Base-by-base conservation (phyloP, 1,284 basidiomycete species). In the Cutaneotrichosporon sp. region DNA sequence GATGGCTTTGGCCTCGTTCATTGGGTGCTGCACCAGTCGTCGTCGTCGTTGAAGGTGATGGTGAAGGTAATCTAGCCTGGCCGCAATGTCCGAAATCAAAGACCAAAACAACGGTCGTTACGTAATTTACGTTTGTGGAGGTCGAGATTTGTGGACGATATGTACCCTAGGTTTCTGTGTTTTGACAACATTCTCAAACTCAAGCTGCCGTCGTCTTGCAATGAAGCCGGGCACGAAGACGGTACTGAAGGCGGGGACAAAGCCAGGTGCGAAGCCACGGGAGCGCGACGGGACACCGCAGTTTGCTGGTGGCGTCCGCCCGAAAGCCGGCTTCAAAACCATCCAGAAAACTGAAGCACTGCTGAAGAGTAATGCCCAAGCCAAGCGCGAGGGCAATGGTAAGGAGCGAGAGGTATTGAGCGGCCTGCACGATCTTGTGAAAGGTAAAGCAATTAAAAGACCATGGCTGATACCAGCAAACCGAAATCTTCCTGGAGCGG, bases 401-500 rank as follows among this genome's bases (percentile, higher is more conserved):
- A 67, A 68, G 41, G 66, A 64, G 46, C 53, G 45, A 23, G 57
- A 55, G 14, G 44, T 68, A 1, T 44, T 70, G 8, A 65, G 66
- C 2, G 67, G 61, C 8, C 39, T 66, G n/a, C 46, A 53, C 23
- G 55, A 59, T 10, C 46, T 68, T 9, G 47, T 67, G 0, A 60
- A 64, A 41, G 61, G 68, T 70, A 39, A 50, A 8, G 15, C 23
- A n/a, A 18, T 4, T 8, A n/a, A 5, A 30, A 30, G 26, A 5
- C 26, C 5, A 30, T n/a, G n/a, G 37, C 46, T 59, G 35, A 55
- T 38, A 4, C 5, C 4, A 85, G 83, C 79, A 44, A 75, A 80
- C 68, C 77, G 79, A 48, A 80, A 79, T 5, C 72, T 94, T 5
- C 89, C 90, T 0, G 79, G 81, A 17, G 80, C 84, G 1, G 80